A percentile compares a stretch with the other conserved stretches of the same genome.
Conservation (phyloP, 164 flowering plant species). For the Aristolochia contorta region DNA sequence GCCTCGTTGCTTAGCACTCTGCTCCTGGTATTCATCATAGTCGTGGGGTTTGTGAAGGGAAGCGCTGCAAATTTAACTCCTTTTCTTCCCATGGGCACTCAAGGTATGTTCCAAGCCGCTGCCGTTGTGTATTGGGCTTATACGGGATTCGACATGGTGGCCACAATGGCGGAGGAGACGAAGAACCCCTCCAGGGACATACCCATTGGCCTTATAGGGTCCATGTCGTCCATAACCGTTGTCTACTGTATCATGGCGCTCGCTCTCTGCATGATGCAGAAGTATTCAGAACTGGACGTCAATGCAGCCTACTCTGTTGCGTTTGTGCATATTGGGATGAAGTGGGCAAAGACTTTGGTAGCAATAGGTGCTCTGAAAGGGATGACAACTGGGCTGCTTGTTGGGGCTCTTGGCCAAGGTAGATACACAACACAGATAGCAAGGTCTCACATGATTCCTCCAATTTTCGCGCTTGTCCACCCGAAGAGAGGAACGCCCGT, state of each 20-base stretch:
- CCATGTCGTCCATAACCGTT: conserved; percentile 60
- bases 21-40: conserved; percentile 37
- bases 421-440: conserved; percentile 84
- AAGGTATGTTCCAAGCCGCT: conserved; percentile 55
- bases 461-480: conserved; percentile 67
- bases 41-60: conserved; percentile 40
- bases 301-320: conserved; percentile 72
- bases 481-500: conserved; percentile 73
- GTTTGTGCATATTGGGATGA: conserved; percentile 58
- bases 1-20: conserved; percentile 24
- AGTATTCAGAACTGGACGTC: conserved; percentile 49
- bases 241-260: conserved; percentile 73
- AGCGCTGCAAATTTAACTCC: conserved; percentile 41
- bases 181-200: conserved; percentile 62
- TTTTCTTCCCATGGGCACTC: conserved; percentile 47
- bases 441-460: conserved; percentile 82
- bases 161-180: conserved; percentile 85
- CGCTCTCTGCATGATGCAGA: conserved; percentile 52
- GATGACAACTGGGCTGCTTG: conserved; percentile 65
- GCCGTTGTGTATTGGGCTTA: conserved; percentile 76
- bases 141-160: conserved; percentile 75
- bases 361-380: conserved; percentile 68
- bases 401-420: conserved; percentile 70
- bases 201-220: conserved; percentile 65
- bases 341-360: conserved; percentile 70